Evolutionary conservation across 2,329 filamentous ascomycete genomes (phyloP), one percentile per base, ranked within the genome.

Genomic region (Arthrobotrys sinensis): DNA sequence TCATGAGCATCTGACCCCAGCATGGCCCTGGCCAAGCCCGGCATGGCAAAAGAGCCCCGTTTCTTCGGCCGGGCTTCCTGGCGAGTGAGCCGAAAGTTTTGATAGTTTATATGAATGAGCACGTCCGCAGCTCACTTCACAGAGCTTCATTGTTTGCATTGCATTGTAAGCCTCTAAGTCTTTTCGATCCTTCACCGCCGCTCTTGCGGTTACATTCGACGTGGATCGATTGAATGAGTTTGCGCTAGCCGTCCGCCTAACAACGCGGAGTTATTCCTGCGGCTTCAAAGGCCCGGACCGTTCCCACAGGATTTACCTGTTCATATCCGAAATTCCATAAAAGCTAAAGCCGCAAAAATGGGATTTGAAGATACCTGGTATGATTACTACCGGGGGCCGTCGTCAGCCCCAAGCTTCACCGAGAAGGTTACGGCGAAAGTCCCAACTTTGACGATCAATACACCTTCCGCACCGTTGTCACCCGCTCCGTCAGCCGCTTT

Each of bases 311-410:
- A 8, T 43, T 43, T 43, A 28, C 3, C 19, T 43, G 24, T 10
- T 34, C 16, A 38, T 21, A 60, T 43, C 36, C 28, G 36, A 24
- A 43, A 43, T 65, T 32, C 53, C 45, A 55, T 21, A 60, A 50
- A 50, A 28, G 28, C 28, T 21, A 21, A 24, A 34, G 16, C 43
- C n/a, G 28, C 66, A 38, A 36, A 63, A 53, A 77, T 77, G 73
- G 66, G 66, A 6, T 67, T 77, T 24, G 73, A 77, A 67, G 73
- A 77, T 21, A 71, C 65, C 11, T 77, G 73, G 73, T 77, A 77
- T 34, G 73, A 71, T 32, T 77, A 77, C 53, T 77, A 77, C 66
- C 66, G 67, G 66, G 73, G 73, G 10, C 73, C 73, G 21, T 55
- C 72, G 24, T 36, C 72, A 24, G 57, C 46, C 55, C 50, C 64